Conservation (phyloP, 768 basidiomycete genomes). For the Filobasidium floriforme region DNA sequence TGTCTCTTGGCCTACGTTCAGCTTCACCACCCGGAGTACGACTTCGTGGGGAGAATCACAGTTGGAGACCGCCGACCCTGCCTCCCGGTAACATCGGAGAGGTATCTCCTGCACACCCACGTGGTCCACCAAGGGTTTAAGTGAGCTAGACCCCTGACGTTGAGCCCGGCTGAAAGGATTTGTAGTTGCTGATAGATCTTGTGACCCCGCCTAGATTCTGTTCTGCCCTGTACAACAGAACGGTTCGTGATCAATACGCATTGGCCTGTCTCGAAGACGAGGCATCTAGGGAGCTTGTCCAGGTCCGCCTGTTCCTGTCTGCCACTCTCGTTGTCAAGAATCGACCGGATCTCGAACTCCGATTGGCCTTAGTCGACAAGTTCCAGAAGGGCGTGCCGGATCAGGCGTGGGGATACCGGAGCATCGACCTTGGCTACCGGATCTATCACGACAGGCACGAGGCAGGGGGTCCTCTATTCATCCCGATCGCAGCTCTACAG, state of each 20-base stretch:
- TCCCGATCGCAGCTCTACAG: too few relatives aligned
- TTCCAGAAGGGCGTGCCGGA: too few relatives aligned
- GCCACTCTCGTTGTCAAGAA: too few relatives aligned
- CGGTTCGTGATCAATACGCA: neutral
- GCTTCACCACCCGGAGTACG: neutral
- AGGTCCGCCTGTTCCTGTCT: too few relatives aligned
- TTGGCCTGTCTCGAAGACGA: too few relatives aligned
- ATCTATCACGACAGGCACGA: too few relatives aligned
- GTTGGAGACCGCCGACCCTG: neutral
- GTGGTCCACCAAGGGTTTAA: neutral
- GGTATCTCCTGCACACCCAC: neutral
- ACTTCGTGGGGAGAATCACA: neutral
- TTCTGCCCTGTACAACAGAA: neutral
- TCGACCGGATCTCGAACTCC: too few relatives aligned
- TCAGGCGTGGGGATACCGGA: too few relatives aligned
- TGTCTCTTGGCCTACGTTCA: neutral
- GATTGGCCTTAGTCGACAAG: too few relatives aligned
- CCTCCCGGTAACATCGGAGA: neutral
- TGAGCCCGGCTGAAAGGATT: neutral
- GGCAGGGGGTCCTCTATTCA: too few relatives aligned
- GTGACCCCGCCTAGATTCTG: neutral
- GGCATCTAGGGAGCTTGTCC: too few relatives aligned
- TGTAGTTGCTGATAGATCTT: neutral
- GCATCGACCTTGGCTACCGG: too few relatives aligned
- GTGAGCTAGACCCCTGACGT: neutral